Evolutionary conservation across 345 rosid genomes (phyloP), one percentile per base, ranked within the genome.

Genomic region (Eucalyptus regnans): DNA sequence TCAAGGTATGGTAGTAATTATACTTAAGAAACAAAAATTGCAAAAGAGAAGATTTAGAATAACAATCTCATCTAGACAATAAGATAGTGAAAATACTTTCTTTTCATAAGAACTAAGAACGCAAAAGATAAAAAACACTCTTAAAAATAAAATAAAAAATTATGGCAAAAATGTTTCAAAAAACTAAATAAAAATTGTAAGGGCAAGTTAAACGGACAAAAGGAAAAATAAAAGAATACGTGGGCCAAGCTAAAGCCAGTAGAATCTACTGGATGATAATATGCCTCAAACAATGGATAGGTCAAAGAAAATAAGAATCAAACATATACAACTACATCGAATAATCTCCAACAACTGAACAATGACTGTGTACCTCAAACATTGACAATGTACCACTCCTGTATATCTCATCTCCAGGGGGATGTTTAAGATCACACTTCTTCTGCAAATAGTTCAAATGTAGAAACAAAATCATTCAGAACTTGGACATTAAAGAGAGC

Each of bases 401-500:
- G 88, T 98, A 98, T 89, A 98, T 98, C 94, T 97, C 99, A 91
- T 98, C 99, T 37, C 99, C 99, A 86, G 99, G 99, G 29, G 99
- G 99, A 88, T 98, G 98, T 94, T 98, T 97, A 86, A 97, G 94
- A 93, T 98, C 99, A 91, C 99, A 97, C 92, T 97, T 97, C 91
- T 91, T 96, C 99, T 97, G 89, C 89, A 94, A 56, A 88, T 88
- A 88, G 87, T 58, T 50, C n/a, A 86, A 86, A 52, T 51, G 49
- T 37, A 80, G 44, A 66, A 29, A 56, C 44, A 52, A 31, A 27
- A 87, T 43, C 27, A 87, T 86, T 81, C 27, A 87, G 60, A 90
- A 17, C 44, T 44, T n/a, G 20, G 46, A 86, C 18, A 52, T 51
- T 52, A 56, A 23, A 51, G 14, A n/a, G 46, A 33, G 29, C 29